These are phyloP conservation scores for Polygonum maritimum DNA, from an alignment of 148 eudicot species.

Conservation along the genomic window DNA sequence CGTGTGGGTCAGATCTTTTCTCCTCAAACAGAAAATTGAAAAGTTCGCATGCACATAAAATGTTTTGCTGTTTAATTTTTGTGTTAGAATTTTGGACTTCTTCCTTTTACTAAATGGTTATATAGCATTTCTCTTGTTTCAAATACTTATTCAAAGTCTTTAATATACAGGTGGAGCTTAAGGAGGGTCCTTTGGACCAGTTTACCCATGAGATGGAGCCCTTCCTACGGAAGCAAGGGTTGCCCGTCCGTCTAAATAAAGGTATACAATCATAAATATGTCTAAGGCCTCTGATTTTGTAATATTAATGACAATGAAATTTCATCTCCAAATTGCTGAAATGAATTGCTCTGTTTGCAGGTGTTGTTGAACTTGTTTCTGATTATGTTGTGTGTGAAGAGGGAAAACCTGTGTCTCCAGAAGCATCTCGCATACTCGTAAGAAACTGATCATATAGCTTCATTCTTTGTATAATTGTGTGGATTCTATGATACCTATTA, in stretches of 20 bases:
- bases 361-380: constrained; percentile 79
- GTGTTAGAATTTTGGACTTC: background rate
- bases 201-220: constrained; percentile 99
- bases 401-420: constrained; percentile 86
- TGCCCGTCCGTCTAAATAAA: constrained; percentile 93
- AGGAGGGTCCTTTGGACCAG: constrained; percentile 88
- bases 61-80: background rate
- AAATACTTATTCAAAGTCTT: background rate
- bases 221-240: constrained; percentile 83
- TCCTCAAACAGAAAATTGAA: background rate
- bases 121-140: background rate
- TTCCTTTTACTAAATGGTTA: no score
- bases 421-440: constrained; percentile 82
- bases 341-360: constrained; percentile 28
- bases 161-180: constrained; percentile 64
- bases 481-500: background rate
- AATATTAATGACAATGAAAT: background rate
- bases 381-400: constrained; percentile 85
- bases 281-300: background rate
- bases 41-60: background rate
- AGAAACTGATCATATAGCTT: constrained; percentile 10
- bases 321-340: background rate
- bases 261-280: constrained; percentile 25
- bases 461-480: background rate
- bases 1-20: background rate